Base-by-base conservation (phyloP, 2,329 filamentous ascomycete species). In the Diaporthe citri region DNA sequence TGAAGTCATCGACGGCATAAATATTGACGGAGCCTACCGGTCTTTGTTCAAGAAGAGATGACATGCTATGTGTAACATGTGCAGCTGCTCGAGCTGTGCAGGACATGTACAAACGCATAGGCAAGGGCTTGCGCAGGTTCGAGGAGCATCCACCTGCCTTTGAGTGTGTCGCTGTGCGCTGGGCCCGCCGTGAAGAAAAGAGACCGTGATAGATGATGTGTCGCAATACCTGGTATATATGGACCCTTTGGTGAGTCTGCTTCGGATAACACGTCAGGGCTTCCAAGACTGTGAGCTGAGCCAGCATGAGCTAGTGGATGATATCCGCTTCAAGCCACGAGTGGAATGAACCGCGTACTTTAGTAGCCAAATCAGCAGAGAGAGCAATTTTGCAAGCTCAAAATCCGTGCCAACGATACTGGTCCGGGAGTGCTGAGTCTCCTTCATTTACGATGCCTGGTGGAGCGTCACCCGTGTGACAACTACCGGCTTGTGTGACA, bases 401-500 rank as follows among this genome's bases (percentile, higher is more conserved):
- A 46, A 34, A 39, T 20, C 2, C 17, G 6, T 39, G 15, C n/a
- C 22, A 20, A 39, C 22, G 46, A 4, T 9, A 52, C 20, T 7
- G 6, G 2, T 36, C 46, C 46, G 48, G 15, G 22, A 36, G 15
- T 2, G 28, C 62, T 25, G 10, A 52, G 17, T 31, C 13, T 64
- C 41, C 28, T 20, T 46, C 7, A 43, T 31, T 46, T 17, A 31
- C 13, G 36, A 62, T 8, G 41, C 43, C 41, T 15, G 20, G n/a
- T 20, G 3, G 39, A 25, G 5, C 46, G 13, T 25, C 31, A 52
- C 20, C 2, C 10, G 62, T 52, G 62, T 52, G 31, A 52, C 62
- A 67, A 67, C 62, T 67, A 52, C 46, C 62, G 46, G 62, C 62
- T 52, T 51, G 62, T 67, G 31, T 28, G 17, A 28, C 31, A 31